Percentiles rank a stretch among this genome's conserved stretches.
Evolutionary conservation across 2,329 filamentous ascomycete genomes (phyloP).

Genomic region (Pseudocercospora musae): DNA sequence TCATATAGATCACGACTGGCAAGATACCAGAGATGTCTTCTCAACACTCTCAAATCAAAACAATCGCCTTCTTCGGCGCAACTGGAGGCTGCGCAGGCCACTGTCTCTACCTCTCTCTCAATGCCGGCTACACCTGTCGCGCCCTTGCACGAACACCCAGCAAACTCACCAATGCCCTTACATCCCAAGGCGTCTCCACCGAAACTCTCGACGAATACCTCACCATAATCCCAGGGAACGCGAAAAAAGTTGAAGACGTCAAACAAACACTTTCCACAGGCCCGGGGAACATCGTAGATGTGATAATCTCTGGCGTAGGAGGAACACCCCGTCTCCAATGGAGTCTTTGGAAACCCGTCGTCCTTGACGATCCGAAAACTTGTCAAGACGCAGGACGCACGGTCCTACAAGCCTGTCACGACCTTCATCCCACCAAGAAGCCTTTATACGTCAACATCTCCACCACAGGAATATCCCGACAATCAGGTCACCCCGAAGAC

Average conservation of each 20-base stretch:
- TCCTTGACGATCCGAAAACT: slow-evolving; percentile 34
- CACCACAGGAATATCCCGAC: slow-evolving; percentile 38
- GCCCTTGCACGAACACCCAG: slow-evolving; percentile 50
- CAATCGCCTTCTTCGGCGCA: slow-evolving; percentile 52
- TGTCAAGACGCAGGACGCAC: slow-evolving; percentile 35
- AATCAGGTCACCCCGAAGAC: slow-evolving; percentile 31
- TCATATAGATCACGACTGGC: not conserved
- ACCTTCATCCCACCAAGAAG: slow-evolving; percentile 17
- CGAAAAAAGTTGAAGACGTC: slow-evolving; percentile 43
- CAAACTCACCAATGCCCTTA: slow-evolving; percentile 48
- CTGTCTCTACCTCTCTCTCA: slow-evolving; percentile 40
- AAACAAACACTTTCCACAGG: slow-evolving; percentile 36
- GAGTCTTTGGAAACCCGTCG: slow-evolving; percentile 31
- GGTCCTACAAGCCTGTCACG: slow-evolving; percentile 33
- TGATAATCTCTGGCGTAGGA: slow-evolving; percentile 50
- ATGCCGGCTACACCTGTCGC: slow-evolving; percentile 44
- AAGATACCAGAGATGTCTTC: not conserved
- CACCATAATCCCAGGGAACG: slow-evolving; percentile 49
- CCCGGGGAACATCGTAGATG: slow-evolving; percentile 36
- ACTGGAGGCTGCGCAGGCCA: slow-evolving; percentile 49
- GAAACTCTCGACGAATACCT: slow-evolving; percentile 40
- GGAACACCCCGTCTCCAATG: slow-evolving; percentile 30
- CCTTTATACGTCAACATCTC: slow-evolving; percentile 36
- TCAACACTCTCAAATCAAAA: slow-evolving; percentile 22
- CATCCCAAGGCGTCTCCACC: slow-evolving; percentile 39